These are phyloP conservation scores for Colletotrichum shisoi DNA, from an alignment of 2,329 filamentous ascomycete species.

Conservation along the genomic window DNA sequence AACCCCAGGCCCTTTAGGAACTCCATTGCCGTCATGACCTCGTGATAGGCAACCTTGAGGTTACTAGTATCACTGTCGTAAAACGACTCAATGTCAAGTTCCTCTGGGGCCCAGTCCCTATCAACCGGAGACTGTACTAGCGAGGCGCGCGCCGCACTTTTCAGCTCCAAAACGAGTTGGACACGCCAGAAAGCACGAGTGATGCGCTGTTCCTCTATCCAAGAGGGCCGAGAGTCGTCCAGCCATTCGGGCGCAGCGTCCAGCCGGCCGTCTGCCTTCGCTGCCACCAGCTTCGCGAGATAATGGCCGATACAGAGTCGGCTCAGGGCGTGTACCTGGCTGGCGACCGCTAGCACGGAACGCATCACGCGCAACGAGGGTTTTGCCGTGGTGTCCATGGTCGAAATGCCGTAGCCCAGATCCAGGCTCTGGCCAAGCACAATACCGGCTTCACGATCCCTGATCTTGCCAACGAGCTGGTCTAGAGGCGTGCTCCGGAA, in stretches of 20 bases:
- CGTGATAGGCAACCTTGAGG: constrained; percentile 27
- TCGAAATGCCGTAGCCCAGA: constrained; percentile 9
- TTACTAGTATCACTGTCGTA: constrained; percentile 33
- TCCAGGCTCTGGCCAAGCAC: constrained; percentile 28
- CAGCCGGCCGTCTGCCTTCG: neutral
- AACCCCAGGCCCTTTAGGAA: neutral
- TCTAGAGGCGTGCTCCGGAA: neutral
- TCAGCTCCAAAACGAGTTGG: constrained; percentile 25
- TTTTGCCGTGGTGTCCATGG: neutral
- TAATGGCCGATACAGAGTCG: constrained; percentile 14
- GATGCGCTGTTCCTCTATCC: constrained; percentile 30
- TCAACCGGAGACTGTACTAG: neutral
- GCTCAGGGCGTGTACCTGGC: constrained; percentile 13
- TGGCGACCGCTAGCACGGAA: neutral
- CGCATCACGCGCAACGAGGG: constrained; percentile 10
- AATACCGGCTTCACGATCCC: constrained; percentile 27
- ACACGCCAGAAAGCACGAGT: constrained; percentile 32
- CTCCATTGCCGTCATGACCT: constrained; percentile 30
- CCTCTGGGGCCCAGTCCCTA: accelerated
- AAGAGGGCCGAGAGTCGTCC: neutral
- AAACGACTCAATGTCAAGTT: constrained; percentile 1
- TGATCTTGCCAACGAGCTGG: constrained; percentile 12
- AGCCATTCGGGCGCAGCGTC: neutral
- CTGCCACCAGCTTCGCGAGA: neutral
- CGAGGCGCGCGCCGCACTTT: neutral